Base-by-base conservation (phyloP, 768 basidiomycete genomes). In the Mycena epipterygia region DNA sequence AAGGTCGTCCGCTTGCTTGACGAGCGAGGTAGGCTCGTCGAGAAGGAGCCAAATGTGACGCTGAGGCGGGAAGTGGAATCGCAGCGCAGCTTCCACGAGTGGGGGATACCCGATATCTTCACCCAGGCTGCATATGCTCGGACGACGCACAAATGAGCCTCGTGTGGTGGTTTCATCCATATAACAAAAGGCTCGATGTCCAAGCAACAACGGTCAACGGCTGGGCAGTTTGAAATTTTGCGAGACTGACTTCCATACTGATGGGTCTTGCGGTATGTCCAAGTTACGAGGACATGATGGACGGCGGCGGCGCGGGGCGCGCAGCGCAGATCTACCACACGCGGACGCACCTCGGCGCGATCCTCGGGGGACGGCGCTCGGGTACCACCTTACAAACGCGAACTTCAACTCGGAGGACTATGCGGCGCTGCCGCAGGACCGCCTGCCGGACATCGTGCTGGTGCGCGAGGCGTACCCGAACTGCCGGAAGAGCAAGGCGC, bases 391-490 rank as follows among this genome's bases (percentile, higher is more conserved):
- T 68, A 91, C 92, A 11, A 91, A 93, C 68, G 84, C 92, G 70
- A 99, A 99, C 84, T 98, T 92, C 87, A 99, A 99, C 86, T 95
- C 93, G 67, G 91, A 93, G 67, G 91, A 91, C 64, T 99, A 92
- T 76, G 90, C 95, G 7, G 81, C 86, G 32, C 84, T 98, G 27
- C 86, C 88, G 2, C 70, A 83, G 29, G 86, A 87, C 23, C 89
- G 93, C 42, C 86, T 97, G 62, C 98, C 97, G 2, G 96, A 99
- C 76, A 90, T 98, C 72, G 89, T 99, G 37, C 89, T 99, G 19
- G 93, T 98, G 70, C 94, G 95, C 85, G 99, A 99, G 86, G 88
- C 95, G 55, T 99, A 98, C 82, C 97, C 96, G 56, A 94, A 95
- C 81, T 84, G 96, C 37, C 82, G 97, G 67, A 98, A 97, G 89